A percentile compares a stretch with the other conserved stretches of the same genome.
Evolutionary conservation across 129 eudicot genomes (phyloP).

Genomic region (Centella asiatica): DNA sequence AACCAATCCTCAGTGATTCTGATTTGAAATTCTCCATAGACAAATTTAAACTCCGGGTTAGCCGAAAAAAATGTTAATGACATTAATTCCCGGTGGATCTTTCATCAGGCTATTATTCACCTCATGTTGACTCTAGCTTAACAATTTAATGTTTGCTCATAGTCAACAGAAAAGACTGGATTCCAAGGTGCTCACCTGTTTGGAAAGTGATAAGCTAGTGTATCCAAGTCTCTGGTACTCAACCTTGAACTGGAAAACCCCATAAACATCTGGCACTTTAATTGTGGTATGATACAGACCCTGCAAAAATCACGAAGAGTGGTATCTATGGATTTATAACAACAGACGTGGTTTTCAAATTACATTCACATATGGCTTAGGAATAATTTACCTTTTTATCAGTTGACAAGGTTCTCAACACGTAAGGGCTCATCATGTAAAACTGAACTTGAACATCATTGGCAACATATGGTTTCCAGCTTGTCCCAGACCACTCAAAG

Average conservation of each 20-base stretch:
- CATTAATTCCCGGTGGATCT: too few relatives aligned
- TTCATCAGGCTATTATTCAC: too few relatives aligned
- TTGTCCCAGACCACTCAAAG: conserved; percentile 48
- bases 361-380: not conserved
- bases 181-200: conserved; percentile 26
- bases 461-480: conserved; percentile 54
- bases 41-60: too few relatives aligned
- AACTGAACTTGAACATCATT: conserved; percentile 52
- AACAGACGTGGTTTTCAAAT: not conserved
- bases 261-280: conserved; percentile 96
- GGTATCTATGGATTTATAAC: not conserved
- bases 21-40: too few relatives aligned
- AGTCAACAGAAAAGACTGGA: not conserved
- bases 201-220: conserved; percentile 47
- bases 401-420: conserved; percentile 41
- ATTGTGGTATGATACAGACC: conserved; percentile 59
- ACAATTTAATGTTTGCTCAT: not conserved
- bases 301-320: conserved; percentile 29
- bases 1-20: too few relatives aligned
- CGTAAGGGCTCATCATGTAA: conserved; percentile 69
- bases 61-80: too few relatives aligned
- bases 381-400: conserved; percentile 39
- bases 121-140: too few relatives aligned
- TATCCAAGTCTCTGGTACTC: conserved; percentile 91
- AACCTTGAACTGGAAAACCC: conserved; percentile 95